phyloP scores from a whole-genome alignment of 2,329 filamentous ascomycete genomes.

The Erysiphe pulchra region DNA sequence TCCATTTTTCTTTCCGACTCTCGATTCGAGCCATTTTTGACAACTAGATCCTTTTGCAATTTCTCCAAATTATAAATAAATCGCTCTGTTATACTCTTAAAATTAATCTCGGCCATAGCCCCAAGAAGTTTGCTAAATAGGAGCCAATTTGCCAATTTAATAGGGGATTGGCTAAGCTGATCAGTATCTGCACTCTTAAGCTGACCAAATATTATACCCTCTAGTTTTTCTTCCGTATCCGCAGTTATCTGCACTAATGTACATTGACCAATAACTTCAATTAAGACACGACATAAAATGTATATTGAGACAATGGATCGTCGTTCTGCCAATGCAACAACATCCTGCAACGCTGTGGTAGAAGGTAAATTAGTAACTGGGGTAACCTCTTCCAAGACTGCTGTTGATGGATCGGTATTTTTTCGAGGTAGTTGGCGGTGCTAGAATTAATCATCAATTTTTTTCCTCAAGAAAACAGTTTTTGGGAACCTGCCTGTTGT shows the following conservation, averaged over 20 bases:
- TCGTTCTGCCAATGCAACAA: constrained; percentile 57
- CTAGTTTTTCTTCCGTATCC: constrained; percentile 83
- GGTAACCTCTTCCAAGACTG: constrained; percentile 6
- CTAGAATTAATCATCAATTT: not conserved
- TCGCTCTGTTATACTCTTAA: constrained; percentile 54
- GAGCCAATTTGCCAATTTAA: constrained; percentile 87
- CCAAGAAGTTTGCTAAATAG: constrained; percentile 80
- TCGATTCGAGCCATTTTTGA: constrained; percentile 39
- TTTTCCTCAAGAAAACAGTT: not conserved
- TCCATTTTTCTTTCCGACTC: constrained; percentile 64
- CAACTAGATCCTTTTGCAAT: constrained; percentile 48
- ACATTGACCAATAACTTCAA: constrained; percentile 84
- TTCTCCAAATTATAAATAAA: constrained; percentile 62
- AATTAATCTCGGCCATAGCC: constrained; percentile 89
- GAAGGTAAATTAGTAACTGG: constrained; percentile 6
- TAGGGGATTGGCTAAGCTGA: constrained; percentile 46
- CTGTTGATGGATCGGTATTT: constrained; percentile 40
- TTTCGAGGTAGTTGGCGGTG: constrained; percentile 27
- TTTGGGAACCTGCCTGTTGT: constrained; percentile 18
- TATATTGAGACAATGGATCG: constrained; percentile 89
- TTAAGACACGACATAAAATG: constrained; percentile 74
- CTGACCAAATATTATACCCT: constrained; percentile 92
- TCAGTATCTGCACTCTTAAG: constrained; percentile 72
- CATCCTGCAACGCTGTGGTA: constrained; percentile 32
- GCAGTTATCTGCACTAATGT: constrained; percentile 56